phyloP scores from a whole-genome alignment of 352 stramenopile genomes.

The Globisporangium paddicum region DNA sequence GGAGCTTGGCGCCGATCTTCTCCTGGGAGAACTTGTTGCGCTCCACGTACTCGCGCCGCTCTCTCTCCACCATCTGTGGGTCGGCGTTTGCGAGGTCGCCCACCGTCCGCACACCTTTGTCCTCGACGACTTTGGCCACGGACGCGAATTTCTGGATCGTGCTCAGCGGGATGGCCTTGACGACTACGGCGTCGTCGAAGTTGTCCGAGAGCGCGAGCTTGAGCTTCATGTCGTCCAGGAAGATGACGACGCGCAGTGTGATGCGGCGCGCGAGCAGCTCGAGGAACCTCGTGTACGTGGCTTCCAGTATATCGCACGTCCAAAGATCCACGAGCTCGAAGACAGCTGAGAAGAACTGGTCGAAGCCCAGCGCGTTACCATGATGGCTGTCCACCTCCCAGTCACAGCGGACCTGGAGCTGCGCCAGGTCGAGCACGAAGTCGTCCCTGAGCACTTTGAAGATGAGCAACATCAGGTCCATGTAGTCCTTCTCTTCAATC shows the following conservation, averaged over 20 bases:
- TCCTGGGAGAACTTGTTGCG: slow-evolving; percentile 33
- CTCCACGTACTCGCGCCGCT: slow-evolving; percentile 50
- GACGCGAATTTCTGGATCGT: slow-evolving; percentile 67
- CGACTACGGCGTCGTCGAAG: slow-evolving; percentile 67
- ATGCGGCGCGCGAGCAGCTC: slow-evolving; percentile 62
- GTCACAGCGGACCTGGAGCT: slow-evolving; percentile 68
- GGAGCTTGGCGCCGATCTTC: slow-evolving; percentile 57
- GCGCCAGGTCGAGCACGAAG: slow-evolving; percentile 52
- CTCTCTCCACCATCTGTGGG: slow-evolving; percentile 42
- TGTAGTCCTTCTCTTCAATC: slow-evolving; percentile 63
- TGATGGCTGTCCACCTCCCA: slow-evolving; percentile 77
- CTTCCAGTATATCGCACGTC: slow-evolving; percentile 73
- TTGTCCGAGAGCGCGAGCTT: slow-evolving; percentile 71
- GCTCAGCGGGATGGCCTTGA: slow-evolving; percentile 63
- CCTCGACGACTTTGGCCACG: slow-evolving; percentile 49
- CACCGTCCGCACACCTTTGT: slow-evolving; percentile 45
- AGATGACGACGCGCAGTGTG: slow-evolving; percentile 63
- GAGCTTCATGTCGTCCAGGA: slow-evolving; percentile 63
- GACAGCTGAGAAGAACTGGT: slow-evolving; percentile 62
- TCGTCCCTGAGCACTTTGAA: slow-evolving; percentile 76
- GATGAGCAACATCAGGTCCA: slow-evolving; percentile 67
- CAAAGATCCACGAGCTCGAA: slow-evolving; percentile 81
- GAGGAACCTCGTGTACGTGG: slow-evolving; percentile 62
- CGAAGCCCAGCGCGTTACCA: slow-evolving; percentile 38
- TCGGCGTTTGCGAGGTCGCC: slow-evolving; percentile 60